Percentiles rank a stretch among this genome's conserved stretches.
Evolutionary conservation across 495 filamentous ascomycete species (phyloP).

Genomic region (Pseudoneurospora amorphoporcata): DNA sequence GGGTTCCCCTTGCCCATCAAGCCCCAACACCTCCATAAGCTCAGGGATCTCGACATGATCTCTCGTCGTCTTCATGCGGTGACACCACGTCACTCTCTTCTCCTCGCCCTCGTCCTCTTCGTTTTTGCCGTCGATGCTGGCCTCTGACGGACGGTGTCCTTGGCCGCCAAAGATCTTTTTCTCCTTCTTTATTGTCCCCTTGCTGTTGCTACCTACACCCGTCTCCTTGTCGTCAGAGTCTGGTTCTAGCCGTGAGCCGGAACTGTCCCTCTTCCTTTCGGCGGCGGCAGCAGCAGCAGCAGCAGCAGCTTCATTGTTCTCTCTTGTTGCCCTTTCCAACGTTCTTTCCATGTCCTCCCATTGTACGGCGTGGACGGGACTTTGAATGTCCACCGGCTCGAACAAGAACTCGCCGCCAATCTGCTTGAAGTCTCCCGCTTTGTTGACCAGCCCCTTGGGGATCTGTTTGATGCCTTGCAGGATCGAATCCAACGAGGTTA

Average conservation of each 20-base stretch:
- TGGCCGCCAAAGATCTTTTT: neutral
- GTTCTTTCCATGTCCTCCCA: conserved; percentile 13
- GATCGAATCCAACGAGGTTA: conserved; percentile 37
- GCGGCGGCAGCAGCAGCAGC: neutral
- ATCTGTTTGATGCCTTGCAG: conserved; percentile 48
- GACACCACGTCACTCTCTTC: conserved; percentile 64
- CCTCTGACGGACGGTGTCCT: conserved; percentile 4
- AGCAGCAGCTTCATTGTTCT: conserved; percentile 2
- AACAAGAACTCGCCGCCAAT: conserved; percentile 82
- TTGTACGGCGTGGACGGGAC: conserved; percentile 23
- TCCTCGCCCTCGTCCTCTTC: conserved; percentile 26
- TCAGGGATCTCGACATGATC: conserved; percentile 65
- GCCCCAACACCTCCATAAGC: conserved; percentile 50
- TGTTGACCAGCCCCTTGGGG: conserved; percentile 41
- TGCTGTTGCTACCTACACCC: neutral
- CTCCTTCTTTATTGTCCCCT: neutral
- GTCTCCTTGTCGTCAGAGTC: neutral
- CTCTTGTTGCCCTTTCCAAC: conserved; percentile 9
- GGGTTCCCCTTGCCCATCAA: conserved; percentile 35
- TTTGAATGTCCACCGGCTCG: conserved; percentile 35
- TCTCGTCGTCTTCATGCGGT: conserved; percentile 70
- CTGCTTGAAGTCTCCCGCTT: conserved; percentile 58
- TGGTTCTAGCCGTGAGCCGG: neutral
- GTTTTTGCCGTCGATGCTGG: conserved; percentile 19
- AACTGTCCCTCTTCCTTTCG: neutral